Conservation (phyloP, 2,329 filamentous ascomycete species). For the Fusarium lyarnte region DNA sequence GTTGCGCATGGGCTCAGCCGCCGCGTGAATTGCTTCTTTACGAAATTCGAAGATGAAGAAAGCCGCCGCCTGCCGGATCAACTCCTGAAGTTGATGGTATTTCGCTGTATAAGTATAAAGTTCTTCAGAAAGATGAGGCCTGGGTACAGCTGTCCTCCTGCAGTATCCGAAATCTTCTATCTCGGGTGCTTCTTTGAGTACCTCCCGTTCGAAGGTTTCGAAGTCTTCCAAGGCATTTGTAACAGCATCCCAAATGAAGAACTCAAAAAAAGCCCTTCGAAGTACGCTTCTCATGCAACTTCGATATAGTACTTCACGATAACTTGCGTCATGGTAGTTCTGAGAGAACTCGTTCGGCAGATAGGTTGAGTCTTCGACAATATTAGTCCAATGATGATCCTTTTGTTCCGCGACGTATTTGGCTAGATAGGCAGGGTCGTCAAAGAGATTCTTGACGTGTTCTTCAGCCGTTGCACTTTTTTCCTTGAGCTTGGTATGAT, state of each 20-base stretch:
- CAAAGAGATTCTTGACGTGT: constrained; percentile 28
- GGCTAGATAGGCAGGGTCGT: constrained; percentile 34
- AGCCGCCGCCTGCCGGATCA: constrained; percentile 27
- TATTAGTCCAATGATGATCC: constrained; percentile 38
- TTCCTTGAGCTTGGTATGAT: background rate
- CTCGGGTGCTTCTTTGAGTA: background rate
- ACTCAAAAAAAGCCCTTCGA: constrained; percentile 34
- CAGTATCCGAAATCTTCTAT: background rate
- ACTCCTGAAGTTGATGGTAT: background rate
- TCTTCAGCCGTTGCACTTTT: constrained; percentile 22
- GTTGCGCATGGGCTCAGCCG: constrained; percentile 28
- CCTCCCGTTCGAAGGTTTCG: background rate
- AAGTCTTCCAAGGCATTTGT: background rate
- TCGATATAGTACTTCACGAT: constrained; percentile 11
- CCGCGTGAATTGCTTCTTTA: constrained; percentile 36
- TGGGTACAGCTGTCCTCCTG: background rate
- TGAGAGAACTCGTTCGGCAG: background rate
- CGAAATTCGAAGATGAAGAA: constrained; percentile 38
- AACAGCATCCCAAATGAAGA: constrained; percentile 29
- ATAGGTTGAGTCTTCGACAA: background rate
- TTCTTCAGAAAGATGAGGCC: background rate
- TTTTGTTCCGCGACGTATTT: constrained; percentile 30
- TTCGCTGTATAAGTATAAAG: background rate
- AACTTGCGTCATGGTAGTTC: background rate
- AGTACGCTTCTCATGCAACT: constrained; percentile 30